Conservation (phyloP, 371 early-diverging fungal species). For the Syncephalastrum sp. region DNA sequence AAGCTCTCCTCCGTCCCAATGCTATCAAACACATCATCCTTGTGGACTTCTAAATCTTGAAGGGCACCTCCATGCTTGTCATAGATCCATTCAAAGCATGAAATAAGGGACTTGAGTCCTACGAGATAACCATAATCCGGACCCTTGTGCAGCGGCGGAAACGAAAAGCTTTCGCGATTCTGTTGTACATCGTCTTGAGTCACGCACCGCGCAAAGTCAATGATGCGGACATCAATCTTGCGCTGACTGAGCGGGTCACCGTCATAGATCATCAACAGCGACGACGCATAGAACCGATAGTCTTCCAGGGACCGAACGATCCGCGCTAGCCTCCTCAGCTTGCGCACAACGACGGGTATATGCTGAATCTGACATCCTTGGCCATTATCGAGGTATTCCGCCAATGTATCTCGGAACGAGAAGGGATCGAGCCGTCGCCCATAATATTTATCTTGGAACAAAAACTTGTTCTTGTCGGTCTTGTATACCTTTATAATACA, state of each 20-base stretch:
- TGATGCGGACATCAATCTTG: conserved; percentile 82
- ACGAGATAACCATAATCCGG: conserved; percentile 77
- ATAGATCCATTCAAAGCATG: conserved; percentile 66
- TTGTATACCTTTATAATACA: conserved; percentile 70
- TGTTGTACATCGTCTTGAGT: conserved; percentile 30
- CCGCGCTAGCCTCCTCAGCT: conserved; percentile 69
- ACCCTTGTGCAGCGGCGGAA: conserved; percentile 67
- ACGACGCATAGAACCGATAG: conserved; percentile 90
- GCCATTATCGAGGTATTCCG: conserved; percentile 85
- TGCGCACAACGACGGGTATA: conserved; percentile 77
- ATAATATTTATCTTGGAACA: conserved; percentile 92
- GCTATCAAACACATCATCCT: conserved; percentile 31
- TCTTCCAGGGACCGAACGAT: conserved; percentile 72
- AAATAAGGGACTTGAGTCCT: conserved; percentile 69
- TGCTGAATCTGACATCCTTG: conserved; percentile 66
- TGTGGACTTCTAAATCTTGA: conserved; percentile 22
- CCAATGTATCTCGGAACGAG: conserved; percentile 77
- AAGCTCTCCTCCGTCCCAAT: conserved; percentile 28
- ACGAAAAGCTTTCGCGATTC: conserved; percentile 38
- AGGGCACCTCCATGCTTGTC: conserved; percentile 40
- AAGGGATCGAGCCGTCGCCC: conserved; percentile 81
- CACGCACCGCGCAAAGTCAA: conserved; percentile 91
- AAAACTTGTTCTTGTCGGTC: conserved; percentile 51
- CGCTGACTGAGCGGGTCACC: conserved; percentile 23
- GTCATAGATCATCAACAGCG: conserved; percentile 66